Evolutionary conservation across 2,329 filamentous ascomycete genomes (phyloP), one percentile per base, ranked within the genome.

Genomic region (Seiridium cupressi): DNA sequence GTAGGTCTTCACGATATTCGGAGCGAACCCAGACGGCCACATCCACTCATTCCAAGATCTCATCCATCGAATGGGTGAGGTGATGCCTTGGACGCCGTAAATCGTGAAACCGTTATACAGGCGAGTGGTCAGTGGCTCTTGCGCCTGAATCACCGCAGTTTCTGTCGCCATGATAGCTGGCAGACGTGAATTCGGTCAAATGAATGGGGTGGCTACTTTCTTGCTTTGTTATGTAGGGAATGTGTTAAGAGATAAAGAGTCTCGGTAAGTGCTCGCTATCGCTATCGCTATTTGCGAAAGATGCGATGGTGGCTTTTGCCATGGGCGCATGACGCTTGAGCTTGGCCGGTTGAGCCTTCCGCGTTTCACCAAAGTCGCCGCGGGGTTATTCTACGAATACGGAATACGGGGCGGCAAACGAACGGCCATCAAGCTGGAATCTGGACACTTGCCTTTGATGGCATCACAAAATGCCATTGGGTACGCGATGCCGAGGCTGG

Each of bases 1-100:
- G 61, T 76, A 77, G 1, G 63, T 67, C 65, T 76, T 77, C 48
- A 74, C 63, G 18, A 73, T 67, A 42, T 69, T 67, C 2, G 75
- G 74, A 2, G 61, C 62, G 11, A 64, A 34, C 2, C 44, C 57
- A 3, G 57, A 31, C 5, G 57, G 57, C 47, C 48, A 59, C 32
- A 59, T 40, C 47, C 49, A 59, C 18, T 54, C 38, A 18, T 59
- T 47, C 49, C 36, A 46, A 10, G n/a, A n/a, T 35, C 32, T 35
- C 9, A 49, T 4, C 44, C 34, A 58, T 31, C 55, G n/a, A 7
- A 58, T n/a, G 4, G 55, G 55, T 26, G 55, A 18, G 8, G n/a
- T 51, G 1, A 58, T 4, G 55, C 44, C 47, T n/a, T 58, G 35
- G 5, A 58, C 11, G 1, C 44, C 46, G 10, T 46, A 58, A 34